Percentiles rank a stretch among this genome's conserved stretches.
phyloP scores from a whole-genome alignment of 106 monocot genomes.

The Dactylorhiza incarnata region DNA sequence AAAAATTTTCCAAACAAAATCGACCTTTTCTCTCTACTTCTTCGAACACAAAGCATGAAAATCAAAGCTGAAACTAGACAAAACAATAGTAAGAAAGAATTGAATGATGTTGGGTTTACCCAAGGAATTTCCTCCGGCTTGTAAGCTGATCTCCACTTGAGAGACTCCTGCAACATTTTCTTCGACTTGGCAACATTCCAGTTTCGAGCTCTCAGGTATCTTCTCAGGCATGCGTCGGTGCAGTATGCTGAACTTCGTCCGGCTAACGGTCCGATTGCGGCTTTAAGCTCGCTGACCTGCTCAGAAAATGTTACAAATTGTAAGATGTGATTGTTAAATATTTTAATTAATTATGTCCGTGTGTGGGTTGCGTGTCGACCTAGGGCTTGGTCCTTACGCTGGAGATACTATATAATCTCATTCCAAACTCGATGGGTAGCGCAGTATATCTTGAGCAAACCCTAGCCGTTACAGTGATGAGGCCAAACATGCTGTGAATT shows the following conservation, averaged over 20 bases:
- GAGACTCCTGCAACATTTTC: constrained; percentile 34
- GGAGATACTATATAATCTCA: too few relatives aligned
- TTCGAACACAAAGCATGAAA: neutral
- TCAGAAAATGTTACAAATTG: neutral
- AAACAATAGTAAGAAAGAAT: neutral
- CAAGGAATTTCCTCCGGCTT: constrained; percentile 40
- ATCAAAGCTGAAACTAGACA: neutral
- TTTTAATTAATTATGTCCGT: too few relatives aligned
- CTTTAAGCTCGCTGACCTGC: constrained; percentile 29
- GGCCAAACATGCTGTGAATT: neutral
- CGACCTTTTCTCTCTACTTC: too few relatives aligned
- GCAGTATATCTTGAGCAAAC: too few relatives aligned
- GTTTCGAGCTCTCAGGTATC: constrained; percentile 33
- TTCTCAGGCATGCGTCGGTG: constrained; percentile 28
- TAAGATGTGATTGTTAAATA: too few relatives aligned
- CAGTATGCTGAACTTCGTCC: constrained; percentile 20
- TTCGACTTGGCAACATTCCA: constrained; percentile 37
- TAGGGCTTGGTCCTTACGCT: too few relatives aligned
- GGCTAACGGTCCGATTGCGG: constrained; percentile 21
- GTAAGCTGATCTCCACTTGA: constrained; percentile 33
- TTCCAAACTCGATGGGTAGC: too few relatives aligned
- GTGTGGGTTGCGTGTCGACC: too few relatives aligned
- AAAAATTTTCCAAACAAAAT: too few relatives aligned
- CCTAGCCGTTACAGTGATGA: too few relatives aligned
- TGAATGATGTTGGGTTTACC: constrained; percentile 9